Conservation (phyloP, 169 alveolate species). For the Eimeria acervulina region DNA sequence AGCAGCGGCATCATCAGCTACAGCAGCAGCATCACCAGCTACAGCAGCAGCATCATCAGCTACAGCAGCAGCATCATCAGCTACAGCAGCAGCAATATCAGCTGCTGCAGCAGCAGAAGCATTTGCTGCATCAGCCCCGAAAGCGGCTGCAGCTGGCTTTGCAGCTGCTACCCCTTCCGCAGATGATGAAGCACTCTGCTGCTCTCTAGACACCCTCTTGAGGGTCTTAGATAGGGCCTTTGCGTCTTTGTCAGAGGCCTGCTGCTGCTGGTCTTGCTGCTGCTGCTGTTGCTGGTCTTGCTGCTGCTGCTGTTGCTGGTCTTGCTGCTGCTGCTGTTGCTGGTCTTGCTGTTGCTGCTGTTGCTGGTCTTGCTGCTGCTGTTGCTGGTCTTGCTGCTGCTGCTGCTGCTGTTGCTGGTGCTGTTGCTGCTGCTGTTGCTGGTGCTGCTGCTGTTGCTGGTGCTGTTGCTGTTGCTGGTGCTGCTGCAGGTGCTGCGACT, state of each 20-base stretch:
- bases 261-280: too few species aligned
- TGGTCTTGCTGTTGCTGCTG: too few species aligned
- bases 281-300: too few species aligned
- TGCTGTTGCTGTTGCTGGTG: not conserved
- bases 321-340: too few species aligned
- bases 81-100: not conserved
- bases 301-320: too few species aligned
- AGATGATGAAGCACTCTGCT: not conserved
- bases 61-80: not conserved
- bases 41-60: not conserved
- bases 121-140: constrained; percentile 13
- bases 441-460: not conserved
- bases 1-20: not conserved
- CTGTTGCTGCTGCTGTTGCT: too few species aligned
- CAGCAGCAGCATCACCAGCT: not conserved
- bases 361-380: too few species aligned
- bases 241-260: constrained; percentile 57
- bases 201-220: not conserved
- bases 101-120: not conserved
- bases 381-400: too few species aligned
- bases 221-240: not conserved
- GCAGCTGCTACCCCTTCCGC: constrained; percentile 21
- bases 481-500: not conserved
- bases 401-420: too few species aligned
- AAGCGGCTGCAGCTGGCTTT: constrained; percentile 46